These are phyloP conservation scores for Penicillium taxi DNA, from an alignment of 495 filamentous ascomycete genomes.

Conservation along the genomic window DNA sequence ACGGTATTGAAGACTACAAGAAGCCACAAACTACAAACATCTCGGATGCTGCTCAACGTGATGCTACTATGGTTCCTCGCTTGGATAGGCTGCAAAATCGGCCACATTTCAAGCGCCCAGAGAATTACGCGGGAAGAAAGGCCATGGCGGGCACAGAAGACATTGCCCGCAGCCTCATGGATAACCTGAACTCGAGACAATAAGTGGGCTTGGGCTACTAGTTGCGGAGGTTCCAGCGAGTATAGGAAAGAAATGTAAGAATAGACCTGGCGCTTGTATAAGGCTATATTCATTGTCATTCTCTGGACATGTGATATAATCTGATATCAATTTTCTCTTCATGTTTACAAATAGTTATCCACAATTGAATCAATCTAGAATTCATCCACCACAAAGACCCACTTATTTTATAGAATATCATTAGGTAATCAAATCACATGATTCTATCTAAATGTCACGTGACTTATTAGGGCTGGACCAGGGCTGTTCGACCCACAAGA, in stretches of 20 bases:
- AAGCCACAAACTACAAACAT: constrained; percentile 19
- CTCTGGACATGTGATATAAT: constrained; percentile 29
- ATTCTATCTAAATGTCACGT: constrained; percentile 11
- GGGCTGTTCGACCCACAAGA: constrained; percentile 22
- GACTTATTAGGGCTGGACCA: constrained; percentile 21
- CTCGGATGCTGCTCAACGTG: constrained; percentile 19
- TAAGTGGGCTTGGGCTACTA: not conserved
- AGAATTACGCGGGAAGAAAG: not conserved
- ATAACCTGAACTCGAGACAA: constrained; percentile 13
- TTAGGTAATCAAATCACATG: no score
- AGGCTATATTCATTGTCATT: constrained; percentile 24
- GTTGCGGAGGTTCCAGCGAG: constrained; percentile 1
- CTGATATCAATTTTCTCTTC: no score
- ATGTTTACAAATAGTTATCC: no score
- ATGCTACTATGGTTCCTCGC: constrained; percentile 23
- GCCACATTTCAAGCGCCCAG: constrained; percentile 10
- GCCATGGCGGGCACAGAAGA: constrained; percentile 20
- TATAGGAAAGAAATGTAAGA: constrained; percentile 26
- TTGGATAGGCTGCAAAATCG: constrained; percentile 20
- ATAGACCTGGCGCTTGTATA: constrained; percentile 32
- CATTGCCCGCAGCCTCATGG: constrained; percentile 28
- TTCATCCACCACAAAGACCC: no score
- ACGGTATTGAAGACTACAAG: constrained; percentile 35
- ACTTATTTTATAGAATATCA: no score
- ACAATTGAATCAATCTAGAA: no score